Base-by-base conservation (phyloP, 1,139 yeast genomes). In the Nakaseomyces kungkrabaensis region DNA sequence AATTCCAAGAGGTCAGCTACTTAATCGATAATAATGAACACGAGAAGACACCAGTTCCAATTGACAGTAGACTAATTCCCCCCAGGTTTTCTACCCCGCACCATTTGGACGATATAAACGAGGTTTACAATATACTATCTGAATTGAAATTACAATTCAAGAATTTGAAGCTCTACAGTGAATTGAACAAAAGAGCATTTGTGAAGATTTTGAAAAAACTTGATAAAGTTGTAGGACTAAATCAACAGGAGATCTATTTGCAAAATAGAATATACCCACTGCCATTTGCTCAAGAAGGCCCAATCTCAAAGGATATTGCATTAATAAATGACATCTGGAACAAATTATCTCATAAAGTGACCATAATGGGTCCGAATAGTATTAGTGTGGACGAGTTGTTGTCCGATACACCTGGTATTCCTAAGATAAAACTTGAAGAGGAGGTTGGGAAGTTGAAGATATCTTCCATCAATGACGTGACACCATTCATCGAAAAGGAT, bases 131-230 rank as follows among this genome's bases (percentile, higher is more conserved):
- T 29, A 84, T 88, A 27, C 70, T 90, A 45, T 72, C 88, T 37
- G 97, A 89, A 63, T 72, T 89, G 51, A 76, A 95, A 48, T 75
- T 84, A n/a, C 79, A 81, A 54, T 79, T 85, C 54, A 75, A 96
- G 52, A 89, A 89, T 67, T 72, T 92, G 63, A 83, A 83, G 65
- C 90, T 97, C 96, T 92, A 80, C 66, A 95, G 95, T 17, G 97
- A 90, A 60, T 77, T 90, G 60, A 92, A 92, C 70, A 88, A 85
- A 65, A 82, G 92, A 54, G 98, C 96, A 0, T 85, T 89, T 61
- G 77, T 81, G 51, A 92, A 92, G 71, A 92, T 92, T 56, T 73
- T 92, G 63, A 92, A 92, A 70, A 89, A 89, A 62, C 75, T 89
- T 58, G 97, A 92, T 66, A 92, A 92, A 71, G 88, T 88, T 65